phyloP scores from a whole-genome alignment of 2,329 filamentous ascomycete genomes.

The Canariomyces notabilis region DNA sequence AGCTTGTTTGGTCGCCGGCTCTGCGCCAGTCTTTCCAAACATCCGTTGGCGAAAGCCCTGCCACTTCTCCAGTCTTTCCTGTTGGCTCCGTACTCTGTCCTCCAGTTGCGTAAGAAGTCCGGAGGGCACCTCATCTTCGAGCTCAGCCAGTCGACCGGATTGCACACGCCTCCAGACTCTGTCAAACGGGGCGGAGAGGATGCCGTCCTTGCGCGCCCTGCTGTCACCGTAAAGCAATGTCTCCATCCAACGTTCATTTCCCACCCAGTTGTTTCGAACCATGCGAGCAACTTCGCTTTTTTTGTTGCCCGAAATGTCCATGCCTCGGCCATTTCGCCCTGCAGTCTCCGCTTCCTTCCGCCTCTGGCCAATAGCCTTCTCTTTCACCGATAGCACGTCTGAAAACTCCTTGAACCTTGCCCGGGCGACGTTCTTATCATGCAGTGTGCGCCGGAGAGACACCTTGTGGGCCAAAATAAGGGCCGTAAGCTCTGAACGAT shows the following conservation, averaged over 20 bases:
- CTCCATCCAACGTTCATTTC: slow-evolving; percentile 68
- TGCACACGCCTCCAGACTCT: slow-evolving; percentile 66
- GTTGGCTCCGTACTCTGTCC: slow-evolving; percentile 59
- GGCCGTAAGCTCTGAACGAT: slow-evolving; percentile 53
- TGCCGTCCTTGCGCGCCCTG: slow-evolving; percentile 49
- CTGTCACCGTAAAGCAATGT: slow-evolving; percentile 64
- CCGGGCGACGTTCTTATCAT: slow-evolving; percentile 55
- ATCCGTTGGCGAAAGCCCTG: slow-evolving; percentile 55
- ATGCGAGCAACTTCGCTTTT: slow-evolving; percentile 52
- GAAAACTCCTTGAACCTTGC: slow-evolving; percentile 59
- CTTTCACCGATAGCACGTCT: slow-evolving; percentile 59
- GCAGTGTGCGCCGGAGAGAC: slow-evolving; percentile 56
- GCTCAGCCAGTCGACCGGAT: slow-evolving; percentile 50
- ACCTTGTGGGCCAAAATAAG: slow-evolving; percentile 69
- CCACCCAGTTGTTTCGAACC: slow-evolving; percentile 71
- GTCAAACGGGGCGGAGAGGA: slow-evolving; percentile 65
- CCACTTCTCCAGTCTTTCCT: slow-evolving; percentile 67
- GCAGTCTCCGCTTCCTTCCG: slow-evolving; percentile 41
- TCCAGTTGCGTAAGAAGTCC: slow-evolving; percentile 69
- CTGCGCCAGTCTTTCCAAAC: slow-evolving; percentile 32
- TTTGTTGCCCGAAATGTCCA: slow-evolving; percentile 38
- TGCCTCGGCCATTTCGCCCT: slow-evolving; percentile 25
- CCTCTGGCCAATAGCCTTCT: slow-evolving; percentile 50
- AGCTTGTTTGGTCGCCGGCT: slow-evolving; percentile 23
- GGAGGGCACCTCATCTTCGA: slow-evolving; percentile 41